Base-by-base conservation (phyloP, 805 yeast genomes). In the Saturnispora ahearnii region DNA sequence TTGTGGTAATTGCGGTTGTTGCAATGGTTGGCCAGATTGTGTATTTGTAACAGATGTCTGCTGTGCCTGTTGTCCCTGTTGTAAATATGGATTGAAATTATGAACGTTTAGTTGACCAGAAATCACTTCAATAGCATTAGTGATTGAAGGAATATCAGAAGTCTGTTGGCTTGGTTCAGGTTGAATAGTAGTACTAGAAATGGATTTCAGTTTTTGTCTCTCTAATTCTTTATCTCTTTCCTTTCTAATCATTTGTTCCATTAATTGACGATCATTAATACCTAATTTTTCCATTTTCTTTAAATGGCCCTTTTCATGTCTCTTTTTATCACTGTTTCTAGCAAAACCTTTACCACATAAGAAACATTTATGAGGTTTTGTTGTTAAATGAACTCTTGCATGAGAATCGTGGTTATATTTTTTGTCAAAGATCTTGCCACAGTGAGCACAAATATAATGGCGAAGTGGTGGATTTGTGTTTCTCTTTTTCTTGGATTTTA, bases 401-500 rank as follows among this genome's bases (percentile, higher is more conserved):
- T 54, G 57, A 4, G 57, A 54, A 44, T 52, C 55, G 36, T 52
- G 53, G 22, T 54, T 52, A 15, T 54, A 54, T 40, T 54, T 54
- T 7, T 54, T 44, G 21, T 52, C 52, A 18, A 54, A 54, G 15
- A 34, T 42, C 18, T 54, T 54, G n/a, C 53, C 52, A 45, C 57
- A 54, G 6, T 50, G 48, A n/a, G 48, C 36, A 34, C 57, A 54
- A 30, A 28, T 30, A 32, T 48, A 54, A 7, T 48, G 50, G 13
- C 46, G 41, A 12, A 26, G 36, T 13, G 42, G 46, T n/a, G 34
- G 50, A 37, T 33, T 15, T 24, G 31, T 5, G 11, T 33, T 10
- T 22, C 30, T 45, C 24, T 38, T 34, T 29, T 42, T 41, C 33
- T 21, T 34, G 5, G 34, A 15, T 30, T 48, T 48, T 12, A 36